phyloP scores from a whole-genome alignment of 2,329 filamentous ascomycete species.

The Ceratocystis cacaofunesta region DNA sequence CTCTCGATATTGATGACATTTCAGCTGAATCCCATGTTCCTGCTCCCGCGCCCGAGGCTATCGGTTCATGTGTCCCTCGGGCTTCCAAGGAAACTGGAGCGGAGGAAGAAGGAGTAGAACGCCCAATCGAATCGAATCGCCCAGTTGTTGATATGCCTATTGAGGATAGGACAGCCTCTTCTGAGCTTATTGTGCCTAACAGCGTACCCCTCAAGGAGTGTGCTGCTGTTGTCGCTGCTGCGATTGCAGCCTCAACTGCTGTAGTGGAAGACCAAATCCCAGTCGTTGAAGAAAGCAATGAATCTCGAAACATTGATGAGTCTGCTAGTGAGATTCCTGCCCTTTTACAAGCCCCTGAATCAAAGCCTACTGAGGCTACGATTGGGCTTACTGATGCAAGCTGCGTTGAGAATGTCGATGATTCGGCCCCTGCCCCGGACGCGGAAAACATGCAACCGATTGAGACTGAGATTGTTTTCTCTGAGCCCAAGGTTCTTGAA shows the following conservation, averaged over 20 bases:
- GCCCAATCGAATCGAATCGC: background rate
- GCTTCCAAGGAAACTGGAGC: background rate
- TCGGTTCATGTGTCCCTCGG: background rate
- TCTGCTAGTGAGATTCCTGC: background rate
- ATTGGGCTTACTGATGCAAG: background rate
- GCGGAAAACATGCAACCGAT: background rate
- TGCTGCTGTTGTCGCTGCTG: background rate
- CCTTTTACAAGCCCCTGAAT: too few species aligned
- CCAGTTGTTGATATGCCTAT: background rate
- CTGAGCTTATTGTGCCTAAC: background rate
- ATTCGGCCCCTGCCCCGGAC: background rate
- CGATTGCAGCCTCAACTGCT: background rate
- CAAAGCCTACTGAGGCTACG: background rate
- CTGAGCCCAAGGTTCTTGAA: background rate
- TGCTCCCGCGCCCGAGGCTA: background rate
- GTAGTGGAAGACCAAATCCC: background rate
- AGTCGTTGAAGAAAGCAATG: background rate
- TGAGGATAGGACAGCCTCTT: background rate
- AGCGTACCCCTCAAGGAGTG: background rate
- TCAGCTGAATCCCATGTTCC: background rate
- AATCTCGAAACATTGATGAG: slow-evolving; percentile 9
- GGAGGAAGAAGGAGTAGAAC: background rate
- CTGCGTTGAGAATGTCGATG: slow-evolving; percentile 12
- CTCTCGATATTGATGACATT: background rate
- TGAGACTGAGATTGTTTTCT: slow-evolving; percentile 4